A percentile compares a stretch with the other conserved stretches of the same genome.
phyloP scores from a whole-genome alignment of 2,329 filamentous ascomycete species.

The Fusarium zealandicum region DNA sequence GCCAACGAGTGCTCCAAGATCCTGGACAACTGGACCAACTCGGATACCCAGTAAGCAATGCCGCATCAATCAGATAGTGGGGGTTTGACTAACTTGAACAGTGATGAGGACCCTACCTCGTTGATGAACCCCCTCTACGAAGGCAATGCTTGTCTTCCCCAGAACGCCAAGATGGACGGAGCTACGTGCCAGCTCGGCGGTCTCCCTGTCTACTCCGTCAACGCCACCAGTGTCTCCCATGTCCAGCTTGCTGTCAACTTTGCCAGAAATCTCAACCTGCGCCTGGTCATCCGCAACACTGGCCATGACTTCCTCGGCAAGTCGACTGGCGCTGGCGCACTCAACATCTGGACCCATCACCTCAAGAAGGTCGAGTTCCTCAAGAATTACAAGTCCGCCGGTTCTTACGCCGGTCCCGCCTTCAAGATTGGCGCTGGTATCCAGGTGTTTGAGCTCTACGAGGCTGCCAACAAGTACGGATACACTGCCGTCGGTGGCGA shows the following conservation, averaged over 20 bases:
- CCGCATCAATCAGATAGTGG: background rate
- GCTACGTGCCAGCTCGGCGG: conserved; percentile 49
- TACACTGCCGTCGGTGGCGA: conserved; percentile 61
- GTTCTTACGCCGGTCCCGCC: conserved; percentile 53
- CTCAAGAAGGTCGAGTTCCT: conserved; percentile 51
- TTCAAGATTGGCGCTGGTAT: conserved; percentile 64
- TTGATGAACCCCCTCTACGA: conserved; percentile 50
- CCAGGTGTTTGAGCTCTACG: conserved; percentile 60
- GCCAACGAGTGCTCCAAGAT: conserved; percentile 40
- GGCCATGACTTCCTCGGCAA: conserved; percentile 61
- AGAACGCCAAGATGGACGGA: conserved; percentile 31
- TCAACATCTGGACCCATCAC: conserved; percentile 64
- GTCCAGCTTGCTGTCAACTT: conserved; percentile 56
- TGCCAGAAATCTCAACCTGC: conserved; percentile 52
- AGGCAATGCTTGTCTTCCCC: conserved; percentile 46
- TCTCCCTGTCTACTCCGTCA: conserved; percentile 52
- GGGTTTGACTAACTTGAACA: conserved; percentile 16
- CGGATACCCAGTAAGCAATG: conserved; percentile 25
- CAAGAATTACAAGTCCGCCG: conserved; percentile 34
- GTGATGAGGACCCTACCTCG: conserved; percentile 17
- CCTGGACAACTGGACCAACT: conserved; percentile 38
- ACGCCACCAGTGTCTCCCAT: conserved; percentile 50
- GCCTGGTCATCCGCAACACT: conserved; percentile 56
- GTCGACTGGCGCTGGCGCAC: conserved; percentile 63
- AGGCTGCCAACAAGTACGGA: conserved; percentile 54